Conservation (phyloP, 2,329 filamentous ascomycete genomes). For the Penicillium sp. region DNA sequence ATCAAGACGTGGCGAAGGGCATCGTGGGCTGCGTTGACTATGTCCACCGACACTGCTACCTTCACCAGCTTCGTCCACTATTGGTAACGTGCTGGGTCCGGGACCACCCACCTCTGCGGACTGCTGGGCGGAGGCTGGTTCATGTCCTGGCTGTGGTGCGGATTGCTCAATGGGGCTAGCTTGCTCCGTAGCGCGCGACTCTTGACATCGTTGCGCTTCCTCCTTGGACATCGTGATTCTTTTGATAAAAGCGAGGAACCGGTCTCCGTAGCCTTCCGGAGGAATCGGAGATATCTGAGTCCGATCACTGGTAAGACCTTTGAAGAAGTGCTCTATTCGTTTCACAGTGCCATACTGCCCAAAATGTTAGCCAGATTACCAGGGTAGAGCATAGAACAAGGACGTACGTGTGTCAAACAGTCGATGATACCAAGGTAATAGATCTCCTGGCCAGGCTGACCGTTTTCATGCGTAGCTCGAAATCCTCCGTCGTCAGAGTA, state of each 20-base stretch:
- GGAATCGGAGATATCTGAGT: constrained; percentile 91
- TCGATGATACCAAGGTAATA: constrained; percentile 99
- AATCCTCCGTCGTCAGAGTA: constrained; percentile 95
- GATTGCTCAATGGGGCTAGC: constrained; percentile 57
- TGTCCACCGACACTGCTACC: constrained; percentile 68
- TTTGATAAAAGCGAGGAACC: constrained; percentile 90
- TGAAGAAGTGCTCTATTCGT: constrained; percentile 95
- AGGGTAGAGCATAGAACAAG: neutral
- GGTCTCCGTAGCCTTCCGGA: constrained; percentile 87
- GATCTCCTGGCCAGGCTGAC: constrained; percentile 82
- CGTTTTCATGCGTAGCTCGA: constrained; percentile 88
- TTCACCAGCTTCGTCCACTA: constrained; percentile 90
- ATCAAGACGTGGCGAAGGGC: constrained; percentile 30
- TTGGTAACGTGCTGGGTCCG: constrained; percentile 67
- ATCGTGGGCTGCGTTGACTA: constrained; percentile 56
- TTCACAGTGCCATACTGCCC: constrained; percentile 90
- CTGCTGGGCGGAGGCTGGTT: constrained; percentile 62
- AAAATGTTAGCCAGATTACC: constrained; percentile 1
- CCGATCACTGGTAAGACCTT: constrained; percentile 82
- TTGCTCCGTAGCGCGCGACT: constrained; percentile 37
- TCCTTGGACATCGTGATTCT: constrained; percentile 89
- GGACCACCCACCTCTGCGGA: constrained; percentile 61
- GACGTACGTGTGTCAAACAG: constrained; percentile 90
- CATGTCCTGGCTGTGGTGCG: constrained; percentile 64
- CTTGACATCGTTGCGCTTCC: constrained; percentile 66